These are phyloP conservation scores for Entomophthora muscae DNA, from an alignment of 371 early-diverging fungal species.

Conservation along the genomic window DNA sequence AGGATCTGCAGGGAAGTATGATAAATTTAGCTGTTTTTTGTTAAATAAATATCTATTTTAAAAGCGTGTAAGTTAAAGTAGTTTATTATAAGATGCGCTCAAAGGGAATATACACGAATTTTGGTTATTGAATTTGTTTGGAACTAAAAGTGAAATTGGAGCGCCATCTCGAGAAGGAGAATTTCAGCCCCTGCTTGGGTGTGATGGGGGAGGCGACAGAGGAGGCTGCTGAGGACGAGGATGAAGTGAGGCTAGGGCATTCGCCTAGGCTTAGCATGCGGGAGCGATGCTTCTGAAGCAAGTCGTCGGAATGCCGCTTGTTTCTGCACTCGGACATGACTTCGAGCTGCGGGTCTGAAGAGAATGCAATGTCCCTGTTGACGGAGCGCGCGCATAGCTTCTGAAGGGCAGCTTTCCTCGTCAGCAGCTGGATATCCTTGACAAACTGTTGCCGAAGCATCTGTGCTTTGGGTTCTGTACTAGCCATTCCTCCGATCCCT, in stretches of 20 bases:
- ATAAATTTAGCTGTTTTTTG: too few relatives aligned
- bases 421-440: not conserved
- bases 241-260: not conserved
- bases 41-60: too few relatives aligned
- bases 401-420: not conserved
- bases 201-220: not conserved
- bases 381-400: not conserved
- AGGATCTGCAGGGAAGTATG: too few relatives aligned
- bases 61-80: too few relatives aligned
- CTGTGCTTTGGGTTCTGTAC: not conserved
- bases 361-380: not conserved
- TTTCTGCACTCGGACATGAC: not conserved
- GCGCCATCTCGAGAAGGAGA: not conserved
- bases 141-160: not conserved
- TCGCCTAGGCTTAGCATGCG: not conserved
- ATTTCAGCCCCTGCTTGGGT: not conserved
- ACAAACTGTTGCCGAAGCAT: not conserved
- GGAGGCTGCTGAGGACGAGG: not conserved
- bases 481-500: not conserved
- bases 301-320: not conserved
- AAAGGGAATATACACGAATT: too few relatives aligned
- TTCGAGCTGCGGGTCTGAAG: not conserved
- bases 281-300: not conserved
- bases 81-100: too few relatives aligned
- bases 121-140: too few relatives aligned